Percentiles rank a stretch among this genome's conserved stretches.
phyloP scores from a whole-genome alignment of 1,139 yeast species.

The Geotrichum candidum region DNA sequence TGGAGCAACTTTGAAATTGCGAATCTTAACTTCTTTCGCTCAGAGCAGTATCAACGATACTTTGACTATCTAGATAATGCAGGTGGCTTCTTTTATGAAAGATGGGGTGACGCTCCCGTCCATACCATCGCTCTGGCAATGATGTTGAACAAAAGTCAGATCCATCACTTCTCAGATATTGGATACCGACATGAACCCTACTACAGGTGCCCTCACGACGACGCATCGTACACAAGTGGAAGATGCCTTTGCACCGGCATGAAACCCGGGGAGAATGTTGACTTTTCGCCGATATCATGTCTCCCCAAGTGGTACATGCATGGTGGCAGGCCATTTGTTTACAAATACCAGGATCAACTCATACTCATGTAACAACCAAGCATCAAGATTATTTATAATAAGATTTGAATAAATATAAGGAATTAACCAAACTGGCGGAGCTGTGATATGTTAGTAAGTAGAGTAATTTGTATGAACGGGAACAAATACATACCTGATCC shows the following conservation, averaged over 20 bases:
- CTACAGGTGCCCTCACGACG: slow-evolving; percentile 65
- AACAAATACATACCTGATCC: slow-evolving; percentile 55
- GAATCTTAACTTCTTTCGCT: slow-evolving; percentile 69
- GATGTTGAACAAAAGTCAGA: slow-evolving; percentile 57
- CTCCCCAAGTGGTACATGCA: slow-evolving; percentile 81
- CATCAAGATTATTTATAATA: background rate
- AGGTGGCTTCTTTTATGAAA: slow-evolving; percentile 78
- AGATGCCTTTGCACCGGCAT: slow-evolving; percentile 63
- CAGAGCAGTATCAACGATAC: slow-evolving; percentile 60
- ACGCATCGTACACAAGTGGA: slow-evolving; percentile 44
- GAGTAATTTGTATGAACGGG: background rate
- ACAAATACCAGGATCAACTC: slow-evolving; percentile 25
- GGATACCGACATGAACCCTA: slow-evolving; percentile 85
- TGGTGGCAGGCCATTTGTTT: slow-evolving; percentile 33
- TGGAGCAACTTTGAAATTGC: slow-evolving; percentile 95
- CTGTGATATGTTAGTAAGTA: slow-evolving; percentile 9
- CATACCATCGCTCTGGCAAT: slow-evolving; percentile 73
- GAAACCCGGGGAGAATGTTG: slow-evolving; percentile 44
- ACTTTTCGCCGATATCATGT: slow-evolving; percentile 62
- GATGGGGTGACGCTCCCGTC: slow-evolving; percentile 99
- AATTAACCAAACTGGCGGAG: slow-evolving; percentile 31
- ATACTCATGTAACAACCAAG: slow-evolving; percentile 2
- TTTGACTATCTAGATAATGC: slow-evolving; percentile 62
- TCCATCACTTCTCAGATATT: slow-evolving; percentile 86
- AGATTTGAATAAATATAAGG: slow-evolving; percentile 3